Conservation (phyloP, 1,284 basidiomycete species). For the Heterobasidion occidentale region DNA sequence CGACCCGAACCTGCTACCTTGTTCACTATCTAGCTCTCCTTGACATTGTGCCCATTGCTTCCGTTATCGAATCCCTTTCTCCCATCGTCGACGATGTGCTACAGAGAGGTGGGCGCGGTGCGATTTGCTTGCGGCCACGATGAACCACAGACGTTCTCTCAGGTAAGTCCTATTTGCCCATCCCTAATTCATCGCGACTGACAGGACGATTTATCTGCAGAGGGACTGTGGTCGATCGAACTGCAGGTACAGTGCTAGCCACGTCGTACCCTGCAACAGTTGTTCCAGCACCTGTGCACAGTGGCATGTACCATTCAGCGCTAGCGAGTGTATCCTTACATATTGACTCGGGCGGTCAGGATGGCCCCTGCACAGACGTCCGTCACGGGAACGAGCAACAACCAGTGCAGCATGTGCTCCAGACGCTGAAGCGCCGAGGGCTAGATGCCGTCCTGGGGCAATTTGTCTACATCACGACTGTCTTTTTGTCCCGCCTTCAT, state of each 20-base stretch:
- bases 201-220: not conserved
- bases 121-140: slow-evolving; percentile 8
- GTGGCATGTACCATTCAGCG: slow-evolving; percentile 5
- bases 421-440: not conserved
- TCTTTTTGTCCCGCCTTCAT: no score
- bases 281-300: slow-evolving; percentile 1
- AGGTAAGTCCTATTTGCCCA: not conserved
- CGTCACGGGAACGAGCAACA: not conserved
- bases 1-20: no score
- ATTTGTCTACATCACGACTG: no score
- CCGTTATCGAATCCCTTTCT: not conserved
- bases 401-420: slow-evolving; percentile 5
- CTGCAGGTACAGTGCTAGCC: slow-evolving; percentile 11
- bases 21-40: no score
- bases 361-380: not conserved
- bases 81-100: slow-evolving; percentile 7
- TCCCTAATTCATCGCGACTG: not conserved
- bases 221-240: slow-evolving; percentile 7
- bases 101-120: not conserved
- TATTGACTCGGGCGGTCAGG: slow-evolving; percentile 1
- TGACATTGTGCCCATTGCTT: no score
- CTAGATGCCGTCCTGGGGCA: not conserved
- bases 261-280: slow-evolving; percentile 2
- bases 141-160: slow-evolving; percentile 1
- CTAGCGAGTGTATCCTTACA: not conserved